Conservation (phyloP, 75 land plant genomes). For the Pseudotsuga menziesii region DNA sequence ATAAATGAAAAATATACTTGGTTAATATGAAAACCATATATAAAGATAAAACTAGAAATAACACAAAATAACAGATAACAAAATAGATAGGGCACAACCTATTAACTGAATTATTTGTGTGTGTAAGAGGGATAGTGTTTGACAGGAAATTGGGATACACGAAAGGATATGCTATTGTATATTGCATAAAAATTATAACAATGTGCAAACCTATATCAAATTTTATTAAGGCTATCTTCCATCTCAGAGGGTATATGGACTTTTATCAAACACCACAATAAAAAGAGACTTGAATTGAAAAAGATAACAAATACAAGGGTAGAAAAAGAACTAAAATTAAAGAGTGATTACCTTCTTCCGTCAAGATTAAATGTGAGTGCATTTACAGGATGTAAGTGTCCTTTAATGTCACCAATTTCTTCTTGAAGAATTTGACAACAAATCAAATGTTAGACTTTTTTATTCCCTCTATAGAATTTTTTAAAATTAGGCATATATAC, state of each 20-base stretch:
- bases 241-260: neutral
- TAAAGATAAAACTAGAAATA: neutral
- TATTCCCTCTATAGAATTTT: too few species aligned
- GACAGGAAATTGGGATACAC: too few species aligned
- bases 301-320: neutral
- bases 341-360: constrained; percentile 70
- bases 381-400: constrained; percentile 97
- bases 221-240: too few species aligned
- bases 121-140: too few species aligned
- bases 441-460: neutral
- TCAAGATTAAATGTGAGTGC: constrained; percentile 97
- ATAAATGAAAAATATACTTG: too few species aligned
- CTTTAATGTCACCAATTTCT: constrained; percentile 96
- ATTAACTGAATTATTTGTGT: neutral
- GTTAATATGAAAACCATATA: neutral
- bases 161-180: neutral
- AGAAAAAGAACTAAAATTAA: neutral
- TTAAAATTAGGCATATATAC: too few species aligned
- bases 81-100: neutral
- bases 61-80: neutral
- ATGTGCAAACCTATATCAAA: too few species aligned
- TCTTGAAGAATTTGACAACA: constrained; percentile 65
- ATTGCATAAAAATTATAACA: neutral
- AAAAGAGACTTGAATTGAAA: neutral
- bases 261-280: neutral